Percentiles rank a stretch among this genome's conserved stretches.
These are phyloP conservation scores for Barnettozyma wickerhamii DNA, from an alignment of 805 yeast genomes.

Conservation along the genomic window DNA sequence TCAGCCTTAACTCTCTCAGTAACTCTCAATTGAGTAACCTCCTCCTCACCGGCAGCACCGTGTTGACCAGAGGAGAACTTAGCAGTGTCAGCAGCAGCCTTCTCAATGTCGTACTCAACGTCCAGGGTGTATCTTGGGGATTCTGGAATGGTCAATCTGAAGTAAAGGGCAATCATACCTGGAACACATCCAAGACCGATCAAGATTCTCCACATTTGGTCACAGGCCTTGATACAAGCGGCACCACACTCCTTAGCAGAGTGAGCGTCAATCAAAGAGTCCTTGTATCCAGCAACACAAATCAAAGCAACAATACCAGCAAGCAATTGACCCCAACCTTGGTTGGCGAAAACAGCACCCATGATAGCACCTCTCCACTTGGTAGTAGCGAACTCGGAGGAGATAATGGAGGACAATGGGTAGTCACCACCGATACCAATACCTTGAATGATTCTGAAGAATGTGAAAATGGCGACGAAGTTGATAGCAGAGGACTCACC, in stretches of 20 bases:
- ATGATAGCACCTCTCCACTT: slow-evolving; percentile 98
- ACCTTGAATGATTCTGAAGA: slow-evolving; percentile 86
- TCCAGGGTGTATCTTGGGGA: slow-evolving; percentile 90
- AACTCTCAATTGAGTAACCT: slow-evolving; percentile 40
- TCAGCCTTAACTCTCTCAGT: slow-evolving; percentile 51
- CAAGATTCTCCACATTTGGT: slow-evolving; percentile 92
- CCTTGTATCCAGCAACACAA: slow-evolving; percentile 73
- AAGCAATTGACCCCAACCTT: slow-evolving; percentile 91
- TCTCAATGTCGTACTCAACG: slow-evolving; percentile 53
- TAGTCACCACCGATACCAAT: slow-evolving; percentile 98
- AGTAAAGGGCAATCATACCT: slow-evolving; percentile 78
- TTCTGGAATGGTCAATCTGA: slow-evolving; percentile 91
- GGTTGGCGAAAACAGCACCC: slow-evolving; percentile 96
- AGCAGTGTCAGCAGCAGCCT: slow-evolving; percentile 52
- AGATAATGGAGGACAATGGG: slow-evolving; percentile 88
- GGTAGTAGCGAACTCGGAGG: slow-evolving; percentile 89
- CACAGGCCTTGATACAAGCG: slow-evolving; percentile 71
- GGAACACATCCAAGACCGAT: slow-evolving; percentile 91
- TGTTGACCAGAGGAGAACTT: slow-evolving; percentile 45
- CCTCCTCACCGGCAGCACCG: slow-evolving; percentile 46
- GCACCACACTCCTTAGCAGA: slow-evolving; percentile 57
- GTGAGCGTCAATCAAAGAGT: slow-evolving; percentile 49
- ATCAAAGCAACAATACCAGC: slow-evolving; percentile 83
- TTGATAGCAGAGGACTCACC: slow-evolving; percentile 70
- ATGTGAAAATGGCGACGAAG: slow-evolving; percentile 68